phyloP scores from a whole-genome alignment of 306 rosid species.

The Glycine soja region DNA sequence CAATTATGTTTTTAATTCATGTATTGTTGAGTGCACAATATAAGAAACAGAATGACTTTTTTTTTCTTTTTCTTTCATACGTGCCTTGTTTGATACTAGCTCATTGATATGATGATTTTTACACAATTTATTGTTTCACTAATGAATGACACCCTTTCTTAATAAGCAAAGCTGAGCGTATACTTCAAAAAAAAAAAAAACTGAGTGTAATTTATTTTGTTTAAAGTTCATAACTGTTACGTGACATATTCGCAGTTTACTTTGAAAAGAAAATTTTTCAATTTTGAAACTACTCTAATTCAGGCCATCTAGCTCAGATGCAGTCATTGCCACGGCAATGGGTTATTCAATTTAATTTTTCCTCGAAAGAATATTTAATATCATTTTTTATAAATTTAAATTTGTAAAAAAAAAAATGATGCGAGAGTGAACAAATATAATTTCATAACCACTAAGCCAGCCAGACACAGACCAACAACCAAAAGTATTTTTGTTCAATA shows the following conservation, averaged over 20 bases:
- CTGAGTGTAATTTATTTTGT: not conserved
- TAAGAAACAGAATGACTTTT: too few species aligned
- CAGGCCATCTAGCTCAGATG: not conserved
- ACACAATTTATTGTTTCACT: constrained; percentile 13
- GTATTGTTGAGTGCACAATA: too few species aligned
- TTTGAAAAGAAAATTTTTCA: not conserved
- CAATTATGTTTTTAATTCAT: too few species aligned
- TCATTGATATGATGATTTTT: not conserved
- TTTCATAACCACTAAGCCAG: not conserved
- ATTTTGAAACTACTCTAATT: not conserved
- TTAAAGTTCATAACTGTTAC: not conserved
- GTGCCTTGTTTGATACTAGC: not conserved
- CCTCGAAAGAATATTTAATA: not conserved
- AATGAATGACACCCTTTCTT: not conserved
- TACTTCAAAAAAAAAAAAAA: not conserved
- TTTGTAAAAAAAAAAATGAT: not conserved
- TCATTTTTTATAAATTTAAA: not conserved
- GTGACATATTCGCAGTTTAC: not conserved
- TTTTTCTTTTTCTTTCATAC: not conserved
- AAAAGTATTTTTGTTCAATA: too few species aligned
- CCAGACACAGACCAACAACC: too few species aligned
- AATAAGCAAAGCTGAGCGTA: not conserved
- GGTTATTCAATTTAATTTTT: too few species aligned
- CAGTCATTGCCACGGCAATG: constrained; percentile 7
- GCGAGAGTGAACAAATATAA: not conserved